Evolutionary conservation across 148 eudicot species (phyloP).

Genomic region (Spergularia bocconei): DNA sequence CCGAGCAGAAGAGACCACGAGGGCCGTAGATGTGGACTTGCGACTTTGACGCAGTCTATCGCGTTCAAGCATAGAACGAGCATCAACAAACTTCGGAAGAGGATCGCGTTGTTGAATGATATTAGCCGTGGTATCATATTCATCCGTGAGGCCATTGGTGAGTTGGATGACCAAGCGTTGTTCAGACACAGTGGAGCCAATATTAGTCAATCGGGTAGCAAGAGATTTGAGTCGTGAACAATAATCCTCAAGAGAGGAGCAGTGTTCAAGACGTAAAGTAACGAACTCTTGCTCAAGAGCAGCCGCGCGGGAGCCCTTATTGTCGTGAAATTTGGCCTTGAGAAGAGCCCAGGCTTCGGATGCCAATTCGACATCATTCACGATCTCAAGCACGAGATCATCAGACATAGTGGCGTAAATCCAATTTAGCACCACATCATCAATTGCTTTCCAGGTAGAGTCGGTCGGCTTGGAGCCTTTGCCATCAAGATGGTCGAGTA

Average conservation of each 20-base stretch:
- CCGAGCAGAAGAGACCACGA: no score
- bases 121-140: neutral
- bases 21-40: no score
- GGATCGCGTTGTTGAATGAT: neutral
- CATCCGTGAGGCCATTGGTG: neutral
- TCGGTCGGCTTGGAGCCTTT: no score
- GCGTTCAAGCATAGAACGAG: neutral
- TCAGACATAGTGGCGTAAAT: neutral
- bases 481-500: no score
- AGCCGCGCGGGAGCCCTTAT: neutral
- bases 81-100: neutral
- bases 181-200: neutral
- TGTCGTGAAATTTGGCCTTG: neutral
- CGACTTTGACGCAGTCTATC: neutral
- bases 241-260: neutral
- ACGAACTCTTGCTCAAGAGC: neutral
- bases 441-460: neutral
- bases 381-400: no score
- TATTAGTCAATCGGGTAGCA: neutral
- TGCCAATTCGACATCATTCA: neutral
- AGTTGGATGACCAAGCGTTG: neutral
- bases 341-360: neutral
- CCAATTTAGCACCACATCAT: neutral
- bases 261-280: neutral
- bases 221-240: neutral